Evolutionary conservation across 257 asterid species (phyloP).

Genomic region (Jacaranda mimosifolia): DNA sequence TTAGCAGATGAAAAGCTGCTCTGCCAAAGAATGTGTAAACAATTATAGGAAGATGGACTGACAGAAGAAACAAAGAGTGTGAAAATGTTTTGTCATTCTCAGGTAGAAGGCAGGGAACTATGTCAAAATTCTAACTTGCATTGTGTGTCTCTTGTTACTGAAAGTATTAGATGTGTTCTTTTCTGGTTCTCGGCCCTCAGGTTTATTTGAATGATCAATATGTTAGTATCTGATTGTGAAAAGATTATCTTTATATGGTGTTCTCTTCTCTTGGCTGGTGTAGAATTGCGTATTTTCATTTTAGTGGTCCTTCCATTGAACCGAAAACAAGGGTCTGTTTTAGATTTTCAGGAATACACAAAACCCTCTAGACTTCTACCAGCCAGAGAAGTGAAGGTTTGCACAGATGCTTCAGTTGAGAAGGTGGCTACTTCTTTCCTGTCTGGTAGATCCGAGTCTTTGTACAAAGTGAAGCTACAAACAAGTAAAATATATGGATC

Average conservation of each 20-base stretch:
- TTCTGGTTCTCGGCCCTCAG: constrained; percentile 17
- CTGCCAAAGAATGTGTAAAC: no score
- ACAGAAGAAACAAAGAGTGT: no score
- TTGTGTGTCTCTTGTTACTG: not conserved
- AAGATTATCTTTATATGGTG: not conserved
- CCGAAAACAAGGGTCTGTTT: not conserved
- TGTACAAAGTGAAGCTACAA: constrained; percentile 65
- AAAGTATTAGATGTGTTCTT: not conserved
- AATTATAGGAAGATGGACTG: no score
- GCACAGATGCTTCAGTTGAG: constrained; percentile 48
- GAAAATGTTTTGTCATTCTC: no score
- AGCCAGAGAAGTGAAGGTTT: constrained; percentile 52
- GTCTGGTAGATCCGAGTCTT: constrained; percentile 36
- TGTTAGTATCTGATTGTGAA: not conserved
- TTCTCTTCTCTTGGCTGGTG: not conserved
- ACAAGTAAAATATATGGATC: constrained; percentile 80
- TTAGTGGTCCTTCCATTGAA: not conserved
- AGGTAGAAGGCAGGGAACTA: no score
- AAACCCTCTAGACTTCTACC: constrained; percentile 76
- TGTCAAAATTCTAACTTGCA: not conserved
- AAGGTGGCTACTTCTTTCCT: constrained; percentile 41
- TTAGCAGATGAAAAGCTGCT: no score
- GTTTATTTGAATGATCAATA: not conserved
- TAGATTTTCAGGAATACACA: constrained; percentile 88
- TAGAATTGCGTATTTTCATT: not conserved